Percentiles rank a stretch among this genome's conserved stretches.
Conservation (phyloP, 768 basidiomycete genomes). For the Termitomyces sp. region DNA sequence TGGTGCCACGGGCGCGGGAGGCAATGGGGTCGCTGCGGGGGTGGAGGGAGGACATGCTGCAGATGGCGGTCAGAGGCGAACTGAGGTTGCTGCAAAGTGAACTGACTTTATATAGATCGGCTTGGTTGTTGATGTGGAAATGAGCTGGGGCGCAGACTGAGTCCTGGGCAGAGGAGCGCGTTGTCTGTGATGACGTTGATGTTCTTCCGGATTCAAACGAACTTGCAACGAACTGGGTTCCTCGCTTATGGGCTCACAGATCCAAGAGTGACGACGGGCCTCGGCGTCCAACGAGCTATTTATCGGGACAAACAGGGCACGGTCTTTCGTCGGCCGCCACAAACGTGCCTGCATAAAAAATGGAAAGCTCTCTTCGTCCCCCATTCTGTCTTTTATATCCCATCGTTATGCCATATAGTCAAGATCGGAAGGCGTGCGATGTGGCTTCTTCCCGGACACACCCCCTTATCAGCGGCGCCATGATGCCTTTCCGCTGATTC, state of each 20-base stretch:
- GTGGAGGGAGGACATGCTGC: constrained; percentile 55
- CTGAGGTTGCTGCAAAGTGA: constrained; percentile 9
- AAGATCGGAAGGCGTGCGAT: constrained; percentile 18
- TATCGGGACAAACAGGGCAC: constrained; percentile 16
- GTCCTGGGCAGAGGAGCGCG: constrained; percentile 43
- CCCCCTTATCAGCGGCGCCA: constrained; percentile 34
- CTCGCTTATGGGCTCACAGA: constrained; percentile 51
- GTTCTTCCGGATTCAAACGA: constrained; percentile 25
- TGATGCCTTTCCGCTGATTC: constrained; percentile 7
- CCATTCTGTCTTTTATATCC: constrained; percentile 39
- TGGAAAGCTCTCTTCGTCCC: constrained; percentile 20
- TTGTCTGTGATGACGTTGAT: constrained; percentile 64
- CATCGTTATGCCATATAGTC: constrained; percentile 25
- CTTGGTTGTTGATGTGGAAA: constrained; percentile 56
- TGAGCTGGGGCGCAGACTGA: constrained; percentile 55
- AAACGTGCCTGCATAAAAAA: constrained; percentile 46
- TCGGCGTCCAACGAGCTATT: constrained; percentile 12
- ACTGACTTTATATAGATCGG: constrained; percentile 35
- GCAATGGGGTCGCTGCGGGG: constrained; percentile 69
- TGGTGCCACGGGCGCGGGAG: constrained; percentile 71
- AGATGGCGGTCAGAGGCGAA: constrained; percentile 19
- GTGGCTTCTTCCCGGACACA: constrained; percentile 12
- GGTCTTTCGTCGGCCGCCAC: constrained; percentile 25
- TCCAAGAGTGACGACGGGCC: constrained; percentile 31
- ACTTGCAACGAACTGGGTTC: constrained; percentile 39